Evolutionary conservation across 768 basidiomycete genomes (phyloP), one percentile per base, ranked within the genome.

Genomic region (Lentinula lateritia): DNA sequence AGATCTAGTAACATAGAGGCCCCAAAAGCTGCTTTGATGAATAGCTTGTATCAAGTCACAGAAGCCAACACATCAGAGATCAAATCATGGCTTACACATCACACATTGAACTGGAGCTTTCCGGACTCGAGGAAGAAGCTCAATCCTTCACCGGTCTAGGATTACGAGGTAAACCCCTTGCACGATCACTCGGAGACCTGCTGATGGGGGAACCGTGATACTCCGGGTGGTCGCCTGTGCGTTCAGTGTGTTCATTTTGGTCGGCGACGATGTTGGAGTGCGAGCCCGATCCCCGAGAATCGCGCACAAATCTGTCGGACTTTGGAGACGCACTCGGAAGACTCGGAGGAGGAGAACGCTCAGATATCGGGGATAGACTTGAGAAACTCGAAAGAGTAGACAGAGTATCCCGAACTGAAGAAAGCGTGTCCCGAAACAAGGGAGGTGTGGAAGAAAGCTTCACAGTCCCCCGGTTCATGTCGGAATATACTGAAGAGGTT

Each of bases 361-460:
- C 10, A n/a, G 16, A 16, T n/a, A 23, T 50, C 50, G 7, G 18
- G 20, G 20, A 23, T 13, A 12, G 50, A 50, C 10, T 28, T 4
- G 28, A 28, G 50, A 52, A 8, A 28, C 20, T 53, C 32, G 46
- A 35, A 39, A 18, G 18, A 54, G 23, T 41, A 7, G 34, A 39
- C 1, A n/a, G 15, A 9, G 53, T 53, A 5, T 23, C 15, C 43
- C 7, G 7, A 45, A n/a, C 7, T 8, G 7, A 9, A 8, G 34
- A 54, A 39, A 18, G 52, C 5, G 18, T 39, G 8, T 23, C 56
- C 41, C 46, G 43, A 20, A 36, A 6, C 45, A 59, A 48, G 18
- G 71, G 72, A 5, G 71, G 72, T 0, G 71, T 69, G 1, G 69
- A 68, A 3, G 72, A 72, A 38, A 74, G 61, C 45, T 70, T 66